These are phyloP conservation scores for Sonneratia alba DNA, from an alignment of 345 rosid species.

Conservation along the genomic window DNA sequence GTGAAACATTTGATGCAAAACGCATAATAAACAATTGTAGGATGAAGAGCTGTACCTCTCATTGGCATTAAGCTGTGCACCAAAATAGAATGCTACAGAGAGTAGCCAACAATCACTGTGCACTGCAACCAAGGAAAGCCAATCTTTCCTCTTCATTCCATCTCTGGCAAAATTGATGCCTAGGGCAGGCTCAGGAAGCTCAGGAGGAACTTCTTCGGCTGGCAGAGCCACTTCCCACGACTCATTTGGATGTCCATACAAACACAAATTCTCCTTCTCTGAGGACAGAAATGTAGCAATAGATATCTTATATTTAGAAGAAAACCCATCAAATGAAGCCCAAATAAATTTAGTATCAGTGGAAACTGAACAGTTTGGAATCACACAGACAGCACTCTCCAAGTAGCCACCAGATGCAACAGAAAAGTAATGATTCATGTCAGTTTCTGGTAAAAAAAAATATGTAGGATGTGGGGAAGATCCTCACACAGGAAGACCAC, in stretches of 20 bases:
- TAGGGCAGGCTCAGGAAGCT: conserved; percentile 95
- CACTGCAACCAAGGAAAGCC: conserved; percentile 88
- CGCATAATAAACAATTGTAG: background rate
- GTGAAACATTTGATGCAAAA: background rate
- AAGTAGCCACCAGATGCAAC: background rate
- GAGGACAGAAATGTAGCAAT: conserved; percentile 5
- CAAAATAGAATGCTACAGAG: conserved; percentile 91
- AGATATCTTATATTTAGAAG: background rate
- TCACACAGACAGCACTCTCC: background rate
- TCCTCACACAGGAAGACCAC: background rate
- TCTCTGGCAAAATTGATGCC: conserved; percentile 97
- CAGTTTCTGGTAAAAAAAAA: background rate
- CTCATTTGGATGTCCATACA: conserved; percentile 89
- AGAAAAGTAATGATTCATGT: background rate
- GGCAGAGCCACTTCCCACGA: conserved; percentile 92
- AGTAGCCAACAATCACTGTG: conserved; percentile 98
- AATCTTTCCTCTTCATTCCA: conserved; percentile 92
- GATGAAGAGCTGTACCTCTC: conserved; percentile 47
- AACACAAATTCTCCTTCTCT: conserved; percentile 95
- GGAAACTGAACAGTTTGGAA: background rate
- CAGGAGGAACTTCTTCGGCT: conserved; percentile 94
- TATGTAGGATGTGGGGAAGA: background rate
- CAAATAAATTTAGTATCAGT: background rate
- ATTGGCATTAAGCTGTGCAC: conserved; percentile 83
- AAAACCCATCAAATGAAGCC: conserved; percentile 1